These are phyloP conservation scores for Ceratocystis huliohia DNA, from an alignment of 2,329 filamentous ascomycete genomes.

Conservation along the genomic window DNA sequence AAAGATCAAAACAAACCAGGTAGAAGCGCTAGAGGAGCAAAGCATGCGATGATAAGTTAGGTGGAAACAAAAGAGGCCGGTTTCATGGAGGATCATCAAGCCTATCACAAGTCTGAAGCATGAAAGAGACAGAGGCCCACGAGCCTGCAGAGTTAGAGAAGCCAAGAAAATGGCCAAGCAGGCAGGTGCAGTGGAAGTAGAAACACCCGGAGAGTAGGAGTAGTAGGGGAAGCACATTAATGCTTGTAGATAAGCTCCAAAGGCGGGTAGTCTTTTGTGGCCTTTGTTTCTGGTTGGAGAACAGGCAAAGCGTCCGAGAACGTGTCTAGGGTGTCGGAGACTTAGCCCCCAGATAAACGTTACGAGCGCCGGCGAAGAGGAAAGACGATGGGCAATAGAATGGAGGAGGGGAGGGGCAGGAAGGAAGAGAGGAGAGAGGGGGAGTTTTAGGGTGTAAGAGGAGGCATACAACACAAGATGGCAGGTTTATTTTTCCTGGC, in stretches of 20 bases:
- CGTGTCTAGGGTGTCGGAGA: not conserved
- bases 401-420: not conserved
- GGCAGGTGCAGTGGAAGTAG: not conserved
- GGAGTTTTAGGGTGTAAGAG: not conserved
- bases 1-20: not conserved
- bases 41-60: not conserved
- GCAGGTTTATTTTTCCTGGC: not conserved
- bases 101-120: slow-evolving; percentile 5
- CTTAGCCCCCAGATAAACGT: not conserved
- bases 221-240: not conserved
- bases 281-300: not conserved
- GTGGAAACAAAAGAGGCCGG: slow-evolving; percentile 9
- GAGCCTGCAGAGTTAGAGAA: not conserved
- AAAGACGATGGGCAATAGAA: not conserved
- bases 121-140: not conserved
- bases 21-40: not conserved
- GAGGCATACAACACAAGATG: not conserved
- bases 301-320: not conserved
- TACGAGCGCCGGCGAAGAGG: not conserved
- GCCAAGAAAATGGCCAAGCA: not conserved
- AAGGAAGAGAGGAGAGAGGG: not conserved
- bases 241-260: not conserved
- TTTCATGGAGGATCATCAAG: not conserved
- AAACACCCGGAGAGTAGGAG: not conserved
- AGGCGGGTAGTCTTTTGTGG: not conserved